phyloP scores from a whole-genome alignment of 345 rosid species.

The Anacardium occidentale region DNA sequence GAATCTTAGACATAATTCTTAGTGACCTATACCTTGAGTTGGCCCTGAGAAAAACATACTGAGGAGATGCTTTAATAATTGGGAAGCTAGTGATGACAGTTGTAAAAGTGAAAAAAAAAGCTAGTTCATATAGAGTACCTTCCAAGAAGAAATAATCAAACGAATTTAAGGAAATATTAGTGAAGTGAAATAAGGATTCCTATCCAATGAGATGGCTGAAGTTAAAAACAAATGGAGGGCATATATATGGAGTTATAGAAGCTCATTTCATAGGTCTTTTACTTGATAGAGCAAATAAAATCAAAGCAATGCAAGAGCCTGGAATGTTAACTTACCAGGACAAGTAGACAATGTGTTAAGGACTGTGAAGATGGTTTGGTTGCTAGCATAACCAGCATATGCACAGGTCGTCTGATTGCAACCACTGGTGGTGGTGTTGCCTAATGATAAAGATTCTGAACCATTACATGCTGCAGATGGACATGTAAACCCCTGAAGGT shows the following conservation, averaged over 20 bases:
- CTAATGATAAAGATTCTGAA: conserved; percentile 32
- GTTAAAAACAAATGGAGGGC: background rate
- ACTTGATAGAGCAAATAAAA: background rate
- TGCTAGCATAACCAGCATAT: conserved; percentile 59
- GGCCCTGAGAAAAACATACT: too few relatives aligned
- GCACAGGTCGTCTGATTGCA: conserved; percentile 53
- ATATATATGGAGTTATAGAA: background rate
- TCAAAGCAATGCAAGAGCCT: background rate
- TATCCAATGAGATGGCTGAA: background rate
- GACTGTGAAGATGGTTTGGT: conserved; percentile 41
- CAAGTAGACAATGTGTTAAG: conserved; percentile 39
- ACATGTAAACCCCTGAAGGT: conserved; percentile 35
- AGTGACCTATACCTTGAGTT: too few relatives aligned
- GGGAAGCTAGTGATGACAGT: too few relatives aligned
- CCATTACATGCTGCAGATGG: conserved; percentile 55
- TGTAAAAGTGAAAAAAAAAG: too few relatives aligned
- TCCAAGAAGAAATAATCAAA: background rate
- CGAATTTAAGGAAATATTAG: too few relatives aligned
- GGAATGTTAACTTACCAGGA: conserved; percentile 33
- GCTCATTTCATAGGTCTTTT: too few relatives aligned
- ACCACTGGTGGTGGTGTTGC: conserved; percentile 36
- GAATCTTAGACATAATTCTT: too few relatives aligned
- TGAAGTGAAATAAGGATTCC: background rate
- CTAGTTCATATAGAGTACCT: background rate
- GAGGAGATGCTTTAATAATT: too few relatives aligned